These are phyloP conservation scores for Barnettozyma californica DNA, from an alignment of 805 yeast genomes.

Conservation along the genomic window DNA sequence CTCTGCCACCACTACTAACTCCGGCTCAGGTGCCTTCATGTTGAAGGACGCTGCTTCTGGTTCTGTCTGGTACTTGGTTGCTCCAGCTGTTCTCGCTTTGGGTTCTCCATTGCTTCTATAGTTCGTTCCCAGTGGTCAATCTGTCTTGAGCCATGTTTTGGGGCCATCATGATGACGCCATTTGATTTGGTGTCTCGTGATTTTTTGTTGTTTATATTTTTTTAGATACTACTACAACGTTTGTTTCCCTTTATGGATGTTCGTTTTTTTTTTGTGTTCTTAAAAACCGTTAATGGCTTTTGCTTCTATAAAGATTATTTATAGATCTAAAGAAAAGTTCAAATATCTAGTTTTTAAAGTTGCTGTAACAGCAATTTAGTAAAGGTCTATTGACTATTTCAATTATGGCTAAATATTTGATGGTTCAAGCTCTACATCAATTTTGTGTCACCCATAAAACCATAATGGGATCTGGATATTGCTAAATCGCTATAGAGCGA, in stretches of 20 bases:
- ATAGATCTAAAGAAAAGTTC: not conserved
- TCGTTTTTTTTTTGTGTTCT: not conserved
- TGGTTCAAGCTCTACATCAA: too few relatives aligned
- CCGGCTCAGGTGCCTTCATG: slow-evolving; percentile 8
- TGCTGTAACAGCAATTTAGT: too few relatives aligned
- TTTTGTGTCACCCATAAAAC: too few relatives aligned
- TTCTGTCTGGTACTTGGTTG: slow-evolving; percentile 15
- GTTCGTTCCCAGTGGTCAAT: not conserved
- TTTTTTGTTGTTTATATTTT: not conserved
- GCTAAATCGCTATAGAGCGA: too few relatives aligned
- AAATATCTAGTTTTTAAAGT: too few relatives aligned
- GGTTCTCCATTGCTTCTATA: slow-evolving; percentile 19
- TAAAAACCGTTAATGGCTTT: not conserved
- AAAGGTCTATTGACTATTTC: too few relatives aligned
- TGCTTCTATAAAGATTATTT: not conserved
- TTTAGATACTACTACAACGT: not conserved
- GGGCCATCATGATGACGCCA: too few relatives aligned
- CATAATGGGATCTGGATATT: too few relatives aligned
- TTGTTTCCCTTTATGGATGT: not conserved
- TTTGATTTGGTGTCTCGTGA: not conserved
- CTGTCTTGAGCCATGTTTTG: not conserved
- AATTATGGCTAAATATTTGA: too few relatives aligned
- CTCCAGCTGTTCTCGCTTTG: slow-evolving; percentile 17
- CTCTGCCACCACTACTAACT: slow-evolving; percentile 6
- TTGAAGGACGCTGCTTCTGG: slow-evolving; percentile 10